Evolutionary conservation across 441 rosid genomes (phyloP), one percentile per base, ranked within the genome.

Genomic region (Brassica balearica): DNA sequence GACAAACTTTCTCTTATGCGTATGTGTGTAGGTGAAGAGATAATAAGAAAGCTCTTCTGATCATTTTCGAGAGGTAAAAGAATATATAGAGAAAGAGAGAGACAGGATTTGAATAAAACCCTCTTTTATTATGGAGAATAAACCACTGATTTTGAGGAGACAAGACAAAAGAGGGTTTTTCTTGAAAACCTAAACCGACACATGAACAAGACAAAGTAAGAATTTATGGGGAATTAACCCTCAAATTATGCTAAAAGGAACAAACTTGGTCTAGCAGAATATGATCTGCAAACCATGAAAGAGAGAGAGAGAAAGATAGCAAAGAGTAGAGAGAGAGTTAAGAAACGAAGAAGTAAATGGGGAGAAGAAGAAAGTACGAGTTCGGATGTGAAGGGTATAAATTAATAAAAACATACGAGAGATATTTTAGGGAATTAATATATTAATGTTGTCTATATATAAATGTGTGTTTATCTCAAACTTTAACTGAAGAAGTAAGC

Each of bases 401-500:
- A 81, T 61, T 72, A 67, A 38, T 48, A 48, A 75, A 74, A 75
- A 75, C 76, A 75, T 70, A 65, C 19, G 23, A 59, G 51, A 59
- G 51, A 46, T 65, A 25, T 17, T 74, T 80, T 48, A 61, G 19
- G 17, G 53, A 62, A 68, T 79, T 68, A 68, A 74, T 60, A 48
- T 25, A 34, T 14, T 15, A 68, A 71, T 11, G 36, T 46, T 43
- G 19, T 58, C 15, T 53, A 65, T 78, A 51, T 86, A 88, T 81
- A 86, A 56, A 56, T 86, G 77, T 72, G 68, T 74, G 71, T 82
- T 20, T 78, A 63, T 78, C 70, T 78, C 66, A 55, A 75, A 86
- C 98, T 92, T 92, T 92, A 95, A 88, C 96, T 78, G 97, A 90
- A 88, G 87, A 75, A 68, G 81, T 58, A 72, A 78, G 84, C 75